Conservation (phyloP, 2,329 filamentous ascomycete genomes). For the Chaetothyriales sp. region DNA sequence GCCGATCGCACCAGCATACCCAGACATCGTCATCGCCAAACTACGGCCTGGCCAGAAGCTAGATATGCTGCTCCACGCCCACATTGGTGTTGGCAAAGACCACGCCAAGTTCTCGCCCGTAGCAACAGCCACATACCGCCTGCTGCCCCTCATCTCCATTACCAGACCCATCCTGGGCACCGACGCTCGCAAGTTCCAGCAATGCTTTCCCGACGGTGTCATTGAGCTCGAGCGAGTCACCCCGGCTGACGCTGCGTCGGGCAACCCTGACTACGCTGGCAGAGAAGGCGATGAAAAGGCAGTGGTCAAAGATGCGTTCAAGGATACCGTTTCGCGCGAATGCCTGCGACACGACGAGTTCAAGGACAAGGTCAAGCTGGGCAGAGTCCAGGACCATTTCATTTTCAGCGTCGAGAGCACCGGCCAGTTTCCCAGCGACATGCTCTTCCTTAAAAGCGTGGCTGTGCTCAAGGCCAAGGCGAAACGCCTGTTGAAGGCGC, state of each 20-base stretch:
- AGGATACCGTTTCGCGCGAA: slow-evolving; percentile 88
- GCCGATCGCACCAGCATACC: slow-evolving; percentile 63
- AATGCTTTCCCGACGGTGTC: slow-evolving; percentile 80
- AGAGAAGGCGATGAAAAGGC: slow-evolving; percentile 71
- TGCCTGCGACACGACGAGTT: slow-evolving; percentile 85
- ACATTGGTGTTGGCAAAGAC: slow-evolving; percentile 85
- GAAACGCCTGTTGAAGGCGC: slow-evolving; percentile 29
- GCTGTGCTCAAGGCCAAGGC: slow-evolving; percentile 78
- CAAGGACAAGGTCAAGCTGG: slow-evolving; percentile 86
- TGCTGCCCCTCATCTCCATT: slow-evolving; percentile 80
- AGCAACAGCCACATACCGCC: slow-evolving; percentile 80
- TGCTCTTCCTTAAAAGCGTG: slow-evolving; percentile 80
- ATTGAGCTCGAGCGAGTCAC: slow-evolving; percentile 65
- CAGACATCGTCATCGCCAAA: slow-evolving; percentile 88
- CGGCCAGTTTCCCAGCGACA: slow-evolving; percentile 86
- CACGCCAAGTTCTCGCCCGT: slow-evolving; percentile 97
- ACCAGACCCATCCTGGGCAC: slow-evolving; percentile 65
- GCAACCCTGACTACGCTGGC: slow-evolving; percentile 53
- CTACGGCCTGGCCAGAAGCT: slow-evolving; percentile 81
- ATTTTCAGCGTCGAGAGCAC: slow-evolving; percentile 93
- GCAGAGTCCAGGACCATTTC: slow-evolving; percentile 82
- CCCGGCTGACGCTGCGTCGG: slow-evolving; percentile 43
- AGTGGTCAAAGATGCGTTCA: slow-evolving; percentile 75
- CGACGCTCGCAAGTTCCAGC: slow-evolving; percentile 76
- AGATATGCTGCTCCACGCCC: slow-evolving; percentile 75